A percentile compares a stretch with the other conserved stretches of the same genome.
These are phyloP conservation scores for Chytridium lagenaria DNA, from an alignment of 371 early-diverging fungal species.

Conservation along the genomic window DNA sequence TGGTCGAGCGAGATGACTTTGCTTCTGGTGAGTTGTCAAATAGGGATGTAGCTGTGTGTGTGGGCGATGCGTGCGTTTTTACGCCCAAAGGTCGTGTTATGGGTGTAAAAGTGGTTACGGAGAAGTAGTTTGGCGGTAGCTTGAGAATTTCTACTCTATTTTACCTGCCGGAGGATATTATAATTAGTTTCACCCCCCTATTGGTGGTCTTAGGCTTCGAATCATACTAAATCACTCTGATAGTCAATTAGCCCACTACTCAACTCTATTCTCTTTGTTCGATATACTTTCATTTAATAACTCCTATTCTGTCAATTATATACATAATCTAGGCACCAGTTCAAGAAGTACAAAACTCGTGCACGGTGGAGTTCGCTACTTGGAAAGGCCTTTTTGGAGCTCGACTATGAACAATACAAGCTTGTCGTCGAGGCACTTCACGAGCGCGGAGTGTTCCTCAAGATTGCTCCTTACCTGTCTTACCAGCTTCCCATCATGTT, in stretches of 20 bases:
- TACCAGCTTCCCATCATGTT: slow-evolving; percentile 95
- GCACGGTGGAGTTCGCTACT: slow-evolving; percentile 99
- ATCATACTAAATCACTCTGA: too few relatives aligned
- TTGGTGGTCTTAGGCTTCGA: too few relatives aligned
- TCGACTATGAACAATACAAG: slow-evolving; percentile 97
- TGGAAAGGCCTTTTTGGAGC: slow-evolving; percentile 95
- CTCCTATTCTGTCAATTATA: not conserved
- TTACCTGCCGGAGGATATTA: too few relatives aligned
- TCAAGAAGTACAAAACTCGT: slow-evolving; percentile 98
- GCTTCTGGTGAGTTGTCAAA: slow-evolving; percentile 79
- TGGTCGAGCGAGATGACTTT: slow-evolving; percentile 98
- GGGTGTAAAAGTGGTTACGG: too few relatives aligned
- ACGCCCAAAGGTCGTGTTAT: too few relatives aligned
- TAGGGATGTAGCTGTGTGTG: too few relatives aligned
- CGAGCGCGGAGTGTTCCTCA: slow-evolving; percentile 94
- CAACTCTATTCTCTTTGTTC: not conserved
- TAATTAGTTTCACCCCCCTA: too few relatives aligned
- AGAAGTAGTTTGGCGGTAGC: too few relatives aligned
- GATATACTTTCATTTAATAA: not conserved
- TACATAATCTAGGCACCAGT: slow-evolving; percentile 95
- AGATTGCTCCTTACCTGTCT: slow-evolving; percentile 95
- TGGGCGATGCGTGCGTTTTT: too few relatives aligned
- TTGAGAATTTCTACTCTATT: too few relatives aligned
- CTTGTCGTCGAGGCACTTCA: slow-evolving; percentile 96
- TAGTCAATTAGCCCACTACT: not conserved